Conservation (phyloP, 805 yeast genomes). For the Candida ulmi region DNA sequence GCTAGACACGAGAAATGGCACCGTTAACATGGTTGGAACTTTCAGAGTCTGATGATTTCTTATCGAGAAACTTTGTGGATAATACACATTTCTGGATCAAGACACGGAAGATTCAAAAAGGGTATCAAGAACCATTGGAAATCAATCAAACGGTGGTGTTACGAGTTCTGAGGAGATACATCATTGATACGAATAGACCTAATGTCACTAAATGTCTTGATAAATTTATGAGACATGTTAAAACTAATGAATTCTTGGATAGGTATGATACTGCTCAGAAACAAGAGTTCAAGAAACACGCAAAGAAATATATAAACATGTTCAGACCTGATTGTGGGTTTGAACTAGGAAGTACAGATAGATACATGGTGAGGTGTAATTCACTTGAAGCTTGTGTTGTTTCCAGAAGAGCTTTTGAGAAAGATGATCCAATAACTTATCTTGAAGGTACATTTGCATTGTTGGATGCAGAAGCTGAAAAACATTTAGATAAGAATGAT, state of each 20-base stretch:
- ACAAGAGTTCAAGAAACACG: conserved; percentile 31
- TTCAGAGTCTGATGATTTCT: conserved; percentile 24
- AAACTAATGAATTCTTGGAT: conserved; percentile 22
- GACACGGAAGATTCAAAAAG: conserved; percentile 21
- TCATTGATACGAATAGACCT: conserved; percentile 10
- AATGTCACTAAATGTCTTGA: conserved; percentile 17
- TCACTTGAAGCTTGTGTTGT: conserved; percentile 31
- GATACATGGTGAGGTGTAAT: conserved; percentile 24
- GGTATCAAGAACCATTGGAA: neutral
- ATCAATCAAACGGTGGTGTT: conserved; percentile 6
- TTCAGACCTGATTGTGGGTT: conserved; percentile 34
- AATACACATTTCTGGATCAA: conserved; percentile 21
- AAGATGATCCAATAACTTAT: conserved; percentile 28
- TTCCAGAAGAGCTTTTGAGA: conserved; percentile 25
- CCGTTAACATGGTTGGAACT: conserved; percentile 20
- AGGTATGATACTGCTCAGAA: conserved; percentile 15
- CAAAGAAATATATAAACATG: conserved; percentile 29
- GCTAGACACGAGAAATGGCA: neutral
- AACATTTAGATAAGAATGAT: conserved; percentile 29
- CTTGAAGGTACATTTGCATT: conserved; percentile 33
- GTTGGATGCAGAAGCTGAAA: conserved; percentile 28
- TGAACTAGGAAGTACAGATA: conserved; percentile 36
- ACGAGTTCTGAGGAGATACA: conserved; percentile 6
- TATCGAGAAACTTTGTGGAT: conserved; percentile 24
- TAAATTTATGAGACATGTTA: conserved; percentile 20